A percentile compares a stretch with the other conserved stretches of the same genome.
Evolutionary conservation across 192 early-diverging fungal genomes (phyloP).

Genomic region (Coemansia sp.): DNA sequence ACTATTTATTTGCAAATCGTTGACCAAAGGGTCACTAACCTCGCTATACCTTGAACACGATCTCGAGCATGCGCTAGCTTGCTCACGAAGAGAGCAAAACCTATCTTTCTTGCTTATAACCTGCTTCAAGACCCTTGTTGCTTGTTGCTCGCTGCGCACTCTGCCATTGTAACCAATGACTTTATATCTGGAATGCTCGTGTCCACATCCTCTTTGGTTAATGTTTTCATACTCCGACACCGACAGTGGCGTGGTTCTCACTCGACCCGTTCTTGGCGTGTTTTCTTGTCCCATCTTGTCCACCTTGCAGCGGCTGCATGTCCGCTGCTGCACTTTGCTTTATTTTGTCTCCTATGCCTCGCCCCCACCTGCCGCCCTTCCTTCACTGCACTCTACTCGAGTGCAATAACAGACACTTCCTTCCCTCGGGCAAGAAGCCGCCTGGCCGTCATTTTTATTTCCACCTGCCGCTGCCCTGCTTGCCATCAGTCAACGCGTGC

Average conservation of each 20-base stretch:
- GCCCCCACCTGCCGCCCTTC: not conserved
- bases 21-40: not conserved
- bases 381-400: not conserved
- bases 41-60: not conserved
- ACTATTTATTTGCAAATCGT: not conserved
- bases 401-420: not conserved
- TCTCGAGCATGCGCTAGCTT: not conserved
- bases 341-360: not conserved
- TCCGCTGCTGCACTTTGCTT: slow-evolving; percentile 2
- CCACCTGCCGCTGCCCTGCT: not conserved
- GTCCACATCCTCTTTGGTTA: not conserved
- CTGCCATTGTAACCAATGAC: not conserved
- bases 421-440: not conserved
- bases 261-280: not conserved
- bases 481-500: slow-evolving; percentile 8
- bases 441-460: not conserved
- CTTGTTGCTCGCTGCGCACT: not conserved
- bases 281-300: slow-evolving; percentile 8
- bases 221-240: not conserved
- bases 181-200: not conserved
- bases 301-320: slow-evolving; percentile 12
- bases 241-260: not conserved
- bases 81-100: not conserved
- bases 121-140: not conserved
- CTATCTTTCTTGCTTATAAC: not conserved